These are phyloP conservation scores for Proliferodiscus dingleyae DNA, from an alignment of 2,329 filamentous ascomycete genomes.

Conservation along the genomic window DNA sequence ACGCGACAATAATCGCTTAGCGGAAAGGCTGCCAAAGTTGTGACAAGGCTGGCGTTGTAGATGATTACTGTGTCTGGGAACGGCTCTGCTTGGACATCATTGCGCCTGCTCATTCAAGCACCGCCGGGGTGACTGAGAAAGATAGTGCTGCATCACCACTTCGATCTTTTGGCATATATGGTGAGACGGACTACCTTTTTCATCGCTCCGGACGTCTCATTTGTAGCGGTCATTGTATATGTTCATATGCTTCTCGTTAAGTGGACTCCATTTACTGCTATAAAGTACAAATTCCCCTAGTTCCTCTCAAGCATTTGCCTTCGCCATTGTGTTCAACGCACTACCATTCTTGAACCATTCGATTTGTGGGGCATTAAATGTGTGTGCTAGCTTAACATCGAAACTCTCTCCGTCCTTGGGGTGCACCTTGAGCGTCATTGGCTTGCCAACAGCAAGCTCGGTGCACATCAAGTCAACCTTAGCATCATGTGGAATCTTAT, in stretches of 20 bases:
- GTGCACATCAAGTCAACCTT: constrained; percentile 86
- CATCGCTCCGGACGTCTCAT: too few species aligned
- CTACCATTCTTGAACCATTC: constrained; percentile 99
- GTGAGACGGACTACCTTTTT: too few species aligned
- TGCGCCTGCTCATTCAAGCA: too few species aligned
- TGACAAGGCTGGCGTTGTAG: constrained; percentile 6
- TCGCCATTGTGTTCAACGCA: constrained; percentile 98
- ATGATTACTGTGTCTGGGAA: too few species aligned
- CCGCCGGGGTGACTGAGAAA: too few species aligned
- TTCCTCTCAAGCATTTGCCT: constrained; percentile 38
- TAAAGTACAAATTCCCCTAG: constrained; percentile 17
- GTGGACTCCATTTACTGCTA: constrained; percentile 8
- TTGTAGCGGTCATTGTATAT: too few species aligned
- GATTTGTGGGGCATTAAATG: constrained; percentile 96
- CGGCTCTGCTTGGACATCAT: too few species aligned
- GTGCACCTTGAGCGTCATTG: constrained; percentile 86
- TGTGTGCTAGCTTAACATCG: constrained; percentile 83
- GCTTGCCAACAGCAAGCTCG: constrained; percentile 86
- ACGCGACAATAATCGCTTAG: not conserved
- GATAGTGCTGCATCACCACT: too few species aligned
- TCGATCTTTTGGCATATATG: too few species aligned
- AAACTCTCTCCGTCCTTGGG: constrained; percentile 79
- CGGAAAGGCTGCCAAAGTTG: not conserved
- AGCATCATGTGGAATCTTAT: constrained; percentile 91
- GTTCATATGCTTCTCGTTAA: too few species aligned